phyloP scores from a whole-genome alignment of 2,329 filamentous ascomycete genomes.

The Trichocomaceae sp. region DNA sequence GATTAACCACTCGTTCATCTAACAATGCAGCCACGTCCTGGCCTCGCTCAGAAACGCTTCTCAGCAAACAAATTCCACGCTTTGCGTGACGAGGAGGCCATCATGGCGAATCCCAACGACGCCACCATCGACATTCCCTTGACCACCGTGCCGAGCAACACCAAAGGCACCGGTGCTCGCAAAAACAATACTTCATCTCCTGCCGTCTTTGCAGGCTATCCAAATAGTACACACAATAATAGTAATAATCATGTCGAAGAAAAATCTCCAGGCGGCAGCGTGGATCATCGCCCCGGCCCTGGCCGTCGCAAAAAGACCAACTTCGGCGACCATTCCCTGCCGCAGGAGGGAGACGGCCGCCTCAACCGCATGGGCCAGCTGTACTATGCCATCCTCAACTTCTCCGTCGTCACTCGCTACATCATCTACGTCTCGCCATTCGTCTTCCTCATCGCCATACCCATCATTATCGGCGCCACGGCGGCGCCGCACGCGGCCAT shows the following conservation, averaged over 20 bases:
- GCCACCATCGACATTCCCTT: conserved; percentile 58
- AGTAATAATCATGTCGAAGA: conserved; percentile 28
- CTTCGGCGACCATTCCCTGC: conserved; percentile 25
- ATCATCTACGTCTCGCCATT: conserved; percentile 57
- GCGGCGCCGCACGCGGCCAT: conserved; percentile 43
- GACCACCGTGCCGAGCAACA: conserved; percentile 45
- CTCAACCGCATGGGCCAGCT: conserved; percentile 54
- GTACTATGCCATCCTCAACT: conserved; percentile 56
- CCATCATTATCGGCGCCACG: conserved; percentile 57
- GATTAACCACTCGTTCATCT: background rate
- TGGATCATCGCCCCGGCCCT: conserved; percentile 17
- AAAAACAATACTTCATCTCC: conserved; percentile 30
- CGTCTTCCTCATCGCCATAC: conserved; percentile 53
- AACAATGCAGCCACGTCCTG: conserved; percentile 30
- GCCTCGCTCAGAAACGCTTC: conserved; percentile 35
- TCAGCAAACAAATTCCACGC: conserved; percentile 42
- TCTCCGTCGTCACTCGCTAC: conserved; percentile 58
- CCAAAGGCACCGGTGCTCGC: conserved; percentile 39
- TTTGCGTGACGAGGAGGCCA: conserved; percentile 24
- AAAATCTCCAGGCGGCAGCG: conserved; percentile 13
- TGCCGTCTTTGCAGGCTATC: conserved; percentile 12
- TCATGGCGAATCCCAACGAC: conserved; percentile 46
- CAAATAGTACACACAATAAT: conserved; percentile 26
- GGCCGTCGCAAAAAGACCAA: conserved; percentile 30
- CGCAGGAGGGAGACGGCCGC: conserved; percentile 47